Evolutionary conservation across 768 basidiomycete species (phyloP).

Genomic region (Hygrocybe coccinea): DNA sequence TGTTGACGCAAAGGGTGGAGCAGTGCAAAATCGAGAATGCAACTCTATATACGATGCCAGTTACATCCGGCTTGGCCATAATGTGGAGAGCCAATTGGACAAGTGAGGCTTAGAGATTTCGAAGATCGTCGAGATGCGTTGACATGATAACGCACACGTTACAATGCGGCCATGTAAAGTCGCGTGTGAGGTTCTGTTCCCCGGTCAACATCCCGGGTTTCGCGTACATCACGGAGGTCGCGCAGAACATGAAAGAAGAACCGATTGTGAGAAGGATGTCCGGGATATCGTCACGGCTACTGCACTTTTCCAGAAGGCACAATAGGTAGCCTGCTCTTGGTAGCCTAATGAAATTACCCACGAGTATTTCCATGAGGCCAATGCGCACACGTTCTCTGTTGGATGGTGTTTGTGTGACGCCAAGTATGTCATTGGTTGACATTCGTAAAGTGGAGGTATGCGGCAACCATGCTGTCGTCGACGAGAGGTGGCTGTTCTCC

Average conservation of each 20-base stretch:
- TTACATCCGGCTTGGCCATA: neutral
- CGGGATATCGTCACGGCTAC: neutral
- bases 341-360: neutral
- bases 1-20: constrained; percentile 13
- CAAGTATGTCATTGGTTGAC: neutral
- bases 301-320: neutral
- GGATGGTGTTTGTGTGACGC: neutral
- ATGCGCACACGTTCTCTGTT: neutral
- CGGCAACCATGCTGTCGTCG: too few species aligned
- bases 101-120: neutral
- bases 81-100: neutral
- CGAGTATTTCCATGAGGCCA: neutral
- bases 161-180: too few species aligned
- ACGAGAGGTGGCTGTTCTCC: neutral
- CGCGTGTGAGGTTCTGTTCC: too few species aligned
- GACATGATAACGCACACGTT: too few species aligned
- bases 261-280: neutral
- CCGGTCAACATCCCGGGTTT: too few species aligned
- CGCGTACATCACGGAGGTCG: neutral
- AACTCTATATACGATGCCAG: neutral
- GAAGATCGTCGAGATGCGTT: too few species aligned
- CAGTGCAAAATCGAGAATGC: constrained; percentile 21
- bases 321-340: neutral
- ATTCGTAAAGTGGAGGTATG: neutral
- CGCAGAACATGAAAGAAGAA: neutral